phyloP scores from a whole-genome alignment of 805 yeast species.

The Saturnispora ahearnii region DNA sequence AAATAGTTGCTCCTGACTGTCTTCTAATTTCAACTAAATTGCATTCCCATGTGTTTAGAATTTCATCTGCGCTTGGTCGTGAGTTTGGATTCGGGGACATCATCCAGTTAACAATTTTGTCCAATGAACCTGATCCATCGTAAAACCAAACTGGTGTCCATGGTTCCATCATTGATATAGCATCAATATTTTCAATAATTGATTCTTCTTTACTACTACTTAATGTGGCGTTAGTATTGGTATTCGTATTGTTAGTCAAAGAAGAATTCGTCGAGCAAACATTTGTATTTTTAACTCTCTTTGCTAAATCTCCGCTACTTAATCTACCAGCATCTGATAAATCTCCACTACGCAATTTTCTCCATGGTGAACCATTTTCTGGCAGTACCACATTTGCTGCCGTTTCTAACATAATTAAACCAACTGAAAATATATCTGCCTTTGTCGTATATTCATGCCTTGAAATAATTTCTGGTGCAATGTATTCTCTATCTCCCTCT shows the following conservation, averaged over 20 bases:
- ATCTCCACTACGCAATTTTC: slow-evolving; percentile 89
- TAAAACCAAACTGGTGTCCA: slow-evolving; percentile 86
- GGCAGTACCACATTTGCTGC: slow-evolving; percentile 94
- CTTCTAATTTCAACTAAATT: slow-evolving; percentile 68
- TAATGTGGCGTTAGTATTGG: not conserved
- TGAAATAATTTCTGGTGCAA: slow-evolving; percentile 91
- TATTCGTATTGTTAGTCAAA: not conserved
- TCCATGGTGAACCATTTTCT: slow-evolving; percentile 96
- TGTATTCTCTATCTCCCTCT: slow-evolving; percentile 95
- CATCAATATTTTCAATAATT: not conserved
- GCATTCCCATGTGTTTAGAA: slow-evolving; percentile 67
- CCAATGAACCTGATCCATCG: slow-evolving; percentile 64
- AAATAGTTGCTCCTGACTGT: slow-evolving; percentile 88
- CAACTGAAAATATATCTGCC: slow-evolving; percentile 93
- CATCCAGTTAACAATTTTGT: slow-evolving; percentile 80
- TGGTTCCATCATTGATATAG: slow-evolving; percentile 3
- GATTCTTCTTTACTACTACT: not conserved
- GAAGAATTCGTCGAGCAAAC: not conserved
- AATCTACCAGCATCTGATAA: slow-evolving; percentile 88
- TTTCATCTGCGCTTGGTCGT: slow-evolving; percentile 70
- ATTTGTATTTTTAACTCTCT: slow-evolving; percentile 2
- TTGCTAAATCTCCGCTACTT: slow-evolving; percentile 57
- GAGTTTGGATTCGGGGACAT: slow-evolving; percentile 70
- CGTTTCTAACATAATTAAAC: slow-evolving; percentile 85
- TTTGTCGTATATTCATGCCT: slow-evolving; percentile 77